Evolutionary conservation across 495 filamentous ascomycete genomes (phyloP), one percentile per base, ranked within the genome.

Genomic region (Hypoxylon cercidicola): DNA sequence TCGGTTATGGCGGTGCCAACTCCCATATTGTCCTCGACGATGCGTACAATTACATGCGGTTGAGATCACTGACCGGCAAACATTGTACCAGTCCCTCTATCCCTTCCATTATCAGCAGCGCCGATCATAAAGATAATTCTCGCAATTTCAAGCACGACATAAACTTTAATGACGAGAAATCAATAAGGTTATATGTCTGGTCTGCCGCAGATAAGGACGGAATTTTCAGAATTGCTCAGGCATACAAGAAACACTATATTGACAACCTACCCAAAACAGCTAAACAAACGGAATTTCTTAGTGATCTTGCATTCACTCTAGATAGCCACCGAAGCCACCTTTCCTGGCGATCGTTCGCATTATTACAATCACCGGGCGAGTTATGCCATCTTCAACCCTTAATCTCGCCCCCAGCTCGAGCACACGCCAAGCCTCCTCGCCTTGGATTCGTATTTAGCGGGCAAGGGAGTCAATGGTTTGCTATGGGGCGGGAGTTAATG

Each of bases 1-100:
- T 84, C 52, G 85, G 87, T 2, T 85, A 76, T 60, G 86, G 85
- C 0, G 85, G 86, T 1, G 66, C 81, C 9, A 88, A 88, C 59
- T 73, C 77, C 0, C 85, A 89, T 54, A 74, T 74, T 6, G 76
- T 88, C 21, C 20, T 89, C 0, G 85, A 88, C 32, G 74, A 71
- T 30, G 66, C 52, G 20, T 65, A 64, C 15, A 52, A 69, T 49
- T 58, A 61, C 9, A n/a, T 64, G 10, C 11, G 28, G 3, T 21
- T 44, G 13, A 16, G 39, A 9, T 1, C 1, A 1, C 19, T 71
- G 45, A 8, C 15, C 1, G 62, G 58, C 0, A 66, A 56, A 9
- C 62, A 70, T 13, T 39, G 3, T 18, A 44, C 57, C 64, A n/a
- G n/a, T n/a, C n/a, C n/a, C n/a, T n/a, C n/a, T n/a, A n/a, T n/a